Evolutionary conservation across 1,139 yeast genomes (phyloP), one percentile per base, ranked within the genome.

Genomic region (Nakaseomyces glabratus): DNA sequence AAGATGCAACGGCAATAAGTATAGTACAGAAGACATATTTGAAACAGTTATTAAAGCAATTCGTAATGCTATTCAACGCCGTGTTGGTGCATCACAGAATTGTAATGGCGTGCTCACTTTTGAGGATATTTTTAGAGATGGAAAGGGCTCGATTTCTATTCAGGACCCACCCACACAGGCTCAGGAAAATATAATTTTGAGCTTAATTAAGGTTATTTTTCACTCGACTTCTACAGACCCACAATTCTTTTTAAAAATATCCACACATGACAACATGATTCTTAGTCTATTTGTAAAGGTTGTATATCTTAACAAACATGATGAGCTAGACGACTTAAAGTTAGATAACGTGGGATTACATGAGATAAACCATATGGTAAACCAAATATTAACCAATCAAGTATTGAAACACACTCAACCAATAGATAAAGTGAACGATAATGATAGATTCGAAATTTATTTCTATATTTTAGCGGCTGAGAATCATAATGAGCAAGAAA

Each of bases 211-310:
- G 30, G 57, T 54, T 4, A 33, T 52, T 1, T 47, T 51, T 19
- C 52, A 53, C 35, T 31, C 46, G 19, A 28, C 37, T 4, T 20
- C 31, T 3, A 19, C 29, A 19, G 43, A 38, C 2, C 37, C 34
- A 4, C 31, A 47, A 23, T 44, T 42, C 20, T n/a, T n/a, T n/a
- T n/a, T n/a, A n/a, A n/a, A n/a, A n/a, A n/a, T n/a, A n/a, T 43
- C 49, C 6, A 44, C 49, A 2, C 60, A 57, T 30, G 57, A 56
- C 16, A 58, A 57, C 34, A 33, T 59, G 26, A 30, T 58, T 6
- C 38, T 58, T 4, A 46, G 58, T 1, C 31, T 51, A 4, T 57
- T 54, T 36, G 46, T 59, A 2, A 42, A 45, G 16, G 43, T 32
- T n/a, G 38, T 58, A 9, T 43, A 43, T 16, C 35, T 52, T 10